Evolutionary conservation across 2,329 filamentous ascomycete species (phyloP).

Genomic region (Cryphonectria carpinicola): DNA sequence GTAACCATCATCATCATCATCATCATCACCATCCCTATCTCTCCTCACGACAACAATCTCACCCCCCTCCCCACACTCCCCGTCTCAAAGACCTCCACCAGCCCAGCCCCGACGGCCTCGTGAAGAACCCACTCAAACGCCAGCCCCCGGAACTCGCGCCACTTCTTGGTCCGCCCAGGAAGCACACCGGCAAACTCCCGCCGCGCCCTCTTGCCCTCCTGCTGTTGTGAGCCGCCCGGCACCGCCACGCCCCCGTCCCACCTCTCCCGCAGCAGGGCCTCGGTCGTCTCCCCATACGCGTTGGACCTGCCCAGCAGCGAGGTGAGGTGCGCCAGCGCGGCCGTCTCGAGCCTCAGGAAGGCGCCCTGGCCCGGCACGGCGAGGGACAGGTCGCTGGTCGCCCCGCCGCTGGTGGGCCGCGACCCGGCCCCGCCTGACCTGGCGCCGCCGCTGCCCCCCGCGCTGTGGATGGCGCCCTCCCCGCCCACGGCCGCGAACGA

Average conservation of each 20-base stretch:
- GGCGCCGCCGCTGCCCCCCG: conserved; percentile 56
- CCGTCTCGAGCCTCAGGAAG: conserved; percentile 67
- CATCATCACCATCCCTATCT: no score
- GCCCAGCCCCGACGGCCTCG: conserved; percentile 70
- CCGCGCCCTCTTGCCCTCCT: conserved; percentile 52
- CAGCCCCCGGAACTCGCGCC: conserved; percentile 72
- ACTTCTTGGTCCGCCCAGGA: conserved; percentile 67
- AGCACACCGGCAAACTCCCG: conserved; percentile 61
- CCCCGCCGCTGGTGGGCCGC: conserved; percentile 43
- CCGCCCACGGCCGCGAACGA: conserved; percentile 72
- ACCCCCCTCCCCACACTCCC: conserved; percentile 72
- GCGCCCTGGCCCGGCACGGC: conserved; percentile 69
- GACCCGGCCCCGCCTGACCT: neutral
- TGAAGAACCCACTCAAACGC: conserved; percentile 73
- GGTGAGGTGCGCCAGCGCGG: conserved; percentile 62
- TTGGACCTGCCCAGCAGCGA: conserved; percentile 58
- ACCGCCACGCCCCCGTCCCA: conserved; percentile 69
- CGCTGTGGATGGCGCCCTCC: conserved; percentile 64
- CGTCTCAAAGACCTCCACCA: conserved; percentile 76
- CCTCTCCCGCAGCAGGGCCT: conserved; percentile 64
- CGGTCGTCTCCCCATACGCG: conserved; percentile 64
- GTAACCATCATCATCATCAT: neutral
- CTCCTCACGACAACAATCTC: conserved; percentile 44
- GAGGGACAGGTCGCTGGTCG: conserved; percentile 51
- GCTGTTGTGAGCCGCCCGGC: conserved; percentile 45